Percentiles rank a stretch among this genome's conserved stretches.
Evolutionary conservation across 1,284 basidiomycete genomes (phyloP).

Genomic region (Malassezia japonica): DNA sequence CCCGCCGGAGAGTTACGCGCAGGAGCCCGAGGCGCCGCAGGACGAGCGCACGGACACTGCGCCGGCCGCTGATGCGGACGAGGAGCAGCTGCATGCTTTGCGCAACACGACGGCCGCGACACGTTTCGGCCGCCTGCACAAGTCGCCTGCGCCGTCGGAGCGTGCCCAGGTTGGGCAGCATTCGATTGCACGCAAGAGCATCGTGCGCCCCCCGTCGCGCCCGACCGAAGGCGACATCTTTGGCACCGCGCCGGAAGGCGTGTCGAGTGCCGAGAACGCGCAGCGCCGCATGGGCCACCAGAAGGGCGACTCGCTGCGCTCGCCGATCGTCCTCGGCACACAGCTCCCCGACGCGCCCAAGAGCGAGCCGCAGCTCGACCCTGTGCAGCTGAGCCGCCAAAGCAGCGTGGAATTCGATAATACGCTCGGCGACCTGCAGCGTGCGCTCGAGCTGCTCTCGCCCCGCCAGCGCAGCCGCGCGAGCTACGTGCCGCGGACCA

Average conservation of each 20-base stretch:
- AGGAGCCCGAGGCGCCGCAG: not conserved
- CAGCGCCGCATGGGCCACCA: not conserved
- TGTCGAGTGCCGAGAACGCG: not conserved
- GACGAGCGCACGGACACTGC: too few species aligned
- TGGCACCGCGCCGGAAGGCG: not conserved
- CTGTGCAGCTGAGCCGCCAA: slow-evolving; percentile 7
- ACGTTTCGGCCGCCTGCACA: not conserved
- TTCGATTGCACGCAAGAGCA: slow-evolving; percentile 2
- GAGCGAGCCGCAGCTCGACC: not conserved
- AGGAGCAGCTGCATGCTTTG: not conserved
- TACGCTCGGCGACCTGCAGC: slow-evolving; percentile 17
- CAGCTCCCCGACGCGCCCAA: not conserved
- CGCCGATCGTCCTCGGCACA: slow-evolving; percentile 10
- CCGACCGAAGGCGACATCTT: not conserved
- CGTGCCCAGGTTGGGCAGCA: not conserved
- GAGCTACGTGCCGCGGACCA: not conserved
- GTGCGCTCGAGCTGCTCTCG: slow-evolving; percentile 15
- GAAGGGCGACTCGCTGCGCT: slow-evolving; percentile 7
- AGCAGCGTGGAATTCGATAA: slow-evolving; percentile 15
- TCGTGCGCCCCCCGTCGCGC: not conserved
- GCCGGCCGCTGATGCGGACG: not conserved
- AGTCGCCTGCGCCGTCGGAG: not conserved
- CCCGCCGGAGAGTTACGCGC: not conserved
- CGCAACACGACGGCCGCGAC: not conserved
- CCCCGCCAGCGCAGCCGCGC: not conserved